Evolutionary conservation across 2,329 filamentous ascomycete genomes (phyloP).

Genomic region (Nigrograna mackinnonii): DNA sequence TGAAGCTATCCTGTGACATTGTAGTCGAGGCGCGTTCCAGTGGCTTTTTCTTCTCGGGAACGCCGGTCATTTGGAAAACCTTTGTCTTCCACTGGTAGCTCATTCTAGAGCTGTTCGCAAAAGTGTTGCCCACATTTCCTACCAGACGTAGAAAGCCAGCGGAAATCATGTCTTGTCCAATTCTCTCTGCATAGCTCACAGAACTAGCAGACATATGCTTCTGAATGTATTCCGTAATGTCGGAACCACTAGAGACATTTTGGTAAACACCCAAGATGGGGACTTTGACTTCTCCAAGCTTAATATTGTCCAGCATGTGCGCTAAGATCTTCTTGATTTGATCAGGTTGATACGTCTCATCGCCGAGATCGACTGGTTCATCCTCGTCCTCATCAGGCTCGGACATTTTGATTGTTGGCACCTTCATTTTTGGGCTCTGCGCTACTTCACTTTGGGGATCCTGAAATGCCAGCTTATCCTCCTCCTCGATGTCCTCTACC

Average conservation of each 20-base stretch:
- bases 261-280: slow-evolving; percentile 93
- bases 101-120: slow-evolving; percentile 96
- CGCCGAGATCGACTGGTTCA: slow-evolving; percentile 88
- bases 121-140: slow-evolving; percentile 91
- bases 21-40: slow-evolving; percentile 76
- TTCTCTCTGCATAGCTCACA: slow-evolving; percentile 88
- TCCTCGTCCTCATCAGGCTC: slow-evolving; percentile 68
- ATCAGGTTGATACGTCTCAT: slow-evolving; percentile 81
- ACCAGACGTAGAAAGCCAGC: slow-evolving; percentile 87
- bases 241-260: slow-evolving; percentile 87
- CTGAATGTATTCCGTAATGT: slow-evolving; percentile 95
- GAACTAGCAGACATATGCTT: slow-evolving; percentile 82
- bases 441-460: slow-evolving; percentile 65
- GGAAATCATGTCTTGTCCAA: slow-evolving; percentile 88
- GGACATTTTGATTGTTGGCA: slow-evolving; percentile 88
- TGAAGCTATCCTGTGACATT: slow-evolving; percentile 55
- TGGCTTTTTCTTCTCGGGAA: slow-evolving; percentile 83
- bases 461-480: slow-evolving; percentile 97
- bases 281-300: slow-evolving; percentile 88
- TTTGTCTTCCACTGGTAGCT: slow-evolving; percentile 97
- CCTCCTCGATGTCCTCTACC: slow-evolving; percentile 95
- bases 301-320: slow-evolving; percentile 85
- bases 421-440: slow-evolving; percentile 60
- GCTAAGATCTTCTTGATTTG: slow-evolving; percentile 88
- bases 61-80: slow-evolving; percentile 82